Conservation (phyloP, 352 stramenopile genomes). For the Phytophthora citrophthora region DNA sequence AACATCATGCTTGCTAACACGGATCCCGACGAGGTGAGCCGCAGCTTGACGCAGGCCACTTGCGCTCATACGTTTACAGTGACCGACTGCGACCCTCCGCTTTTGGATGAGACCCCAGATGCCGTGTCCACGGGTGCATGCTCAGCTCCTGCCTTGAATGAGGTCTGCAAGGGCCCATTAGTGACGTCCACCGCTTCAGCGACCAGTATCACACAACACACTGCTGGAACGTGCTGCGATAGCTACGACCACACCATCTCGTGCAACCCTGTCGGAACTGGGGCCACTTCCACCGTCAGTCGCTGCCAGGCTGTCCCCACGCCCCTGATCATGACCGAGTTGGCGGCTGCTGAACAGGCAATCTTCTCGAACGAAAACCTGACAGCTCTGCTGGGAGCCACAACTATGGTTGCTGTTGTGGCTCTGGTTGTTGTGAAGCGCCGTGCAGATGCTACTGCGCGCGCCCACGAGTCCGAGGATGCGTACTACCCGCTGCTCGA, state of each 20-base stretch:
- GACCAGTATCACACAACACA: slow-evolving; percentile 18
- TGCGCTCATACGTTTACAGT: slow-evolving; percentile 50
- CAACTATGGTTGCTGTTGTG: slow-evolving; percentile 56
- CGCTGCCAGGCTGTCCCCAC: slow-evolving; percentile 42
- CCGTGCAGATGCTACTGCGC: slow-evolving; percentile 1
- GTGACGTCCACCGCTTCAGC: slow-evolving; percentile 29
- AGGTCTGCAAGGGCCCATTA: slow-evolving; percentile 50
- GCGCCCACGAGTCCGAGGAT: slow-evolving; percentile 29
- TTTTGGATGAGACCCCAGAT: slow-evolving; percentile 13
- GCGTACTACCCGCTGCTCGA: slow-evolving; percentile 67
- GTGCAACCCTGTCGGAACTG: neutral
- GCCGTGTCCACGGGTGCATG: too few species aligned
- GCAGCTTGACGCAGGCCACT: slow-evolving; percentile 21
- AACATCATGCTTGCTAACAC: neutral
- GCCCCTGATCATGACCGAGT: slow-evolving; percentile 22
- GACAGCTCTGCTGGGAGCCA: slow-evolving; percentile 46
- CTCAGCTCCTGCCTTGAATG: slow-evolving; percentile 26
- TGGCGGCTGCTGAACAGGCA: slow-evolving; percentile 18
- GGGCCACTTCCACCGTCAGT: slow-evolving; percentile 3
- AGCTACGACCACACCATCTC: neutral
- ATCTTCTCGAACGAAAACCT: slow-evolving; percentile 26
- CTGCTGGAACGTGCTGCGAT: slow-evolving; percentile 45
- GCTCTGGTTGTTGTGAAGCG: slow-evolving; percentile 57
- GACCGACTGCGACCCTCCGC: slow-evolving; percentile 56
- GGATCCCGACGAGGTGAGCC: neutral